Evolutionary conservation across 768 basidiomycete species (phyloP), one percentile per base, ranked within the genome.

Genomic region (Peribolospora baueri): DNA sequence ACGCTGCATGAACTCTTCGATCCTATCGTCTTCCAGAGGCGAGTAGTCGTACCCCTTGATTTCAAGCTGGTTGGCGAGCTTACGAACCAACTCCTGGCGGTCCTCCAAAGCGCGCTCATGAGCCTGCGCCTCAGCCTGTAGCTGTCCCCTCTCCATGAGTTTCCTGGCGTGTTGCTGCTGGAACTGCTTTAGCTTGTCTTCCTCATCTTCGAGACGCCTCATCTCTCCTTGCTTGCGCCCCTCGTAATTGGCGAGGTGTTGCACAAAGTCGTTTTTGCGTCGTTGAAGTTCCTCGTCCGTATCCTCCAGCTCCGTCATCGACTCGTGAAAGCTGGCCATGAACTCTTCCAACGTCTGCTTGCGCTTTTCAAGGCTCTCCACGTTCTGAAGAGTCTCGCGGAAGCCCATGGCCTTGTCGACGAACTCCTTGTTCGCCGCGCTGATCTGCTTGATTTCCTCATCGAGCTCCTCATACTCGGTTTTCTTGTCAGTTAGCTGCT

Each of bases 1-100:
- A 59, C 77, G 76, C 43, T 68, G 66, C 60, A 77, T 76, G 60
- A 79, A 85, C 48, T 80, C 79, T n/a, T 79, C 75, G 50, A 72
- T 75, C 64, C 85, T 76, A 46, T 77, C 75, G 46, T 77, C 73
- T 51, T 80, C 80, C 42, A 88, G 71, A 2, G 80, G 79, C 0
- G 77, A 73, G 51, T 77, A 72, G 53, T 76, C 77, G 64, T 76
- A 87, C 0, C 84, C 85, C 51, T 77, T 76, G 60, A 95, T 79
- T 7, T 74, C 72, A 60, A 82, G 71, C 59, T 77, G 77, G 42
- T 76, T 70, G 51, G 78, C 74, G 11, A 85, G 75, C 50, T 79
- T 76, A 9, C 75, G 76, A 54, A 95, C 79, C 36, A 80, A 69
- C 10, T 73, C 71, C 65, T 90, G 87, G 40, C 90, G 78, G 4